A percentile compares a stretch with the other conserved stretches of the same genome.
These are phyloP conservation scores for Plasmodium chabaudi DNA, from an alignment of 169 alveolate species.

Conservation along the genomic window DNA sequence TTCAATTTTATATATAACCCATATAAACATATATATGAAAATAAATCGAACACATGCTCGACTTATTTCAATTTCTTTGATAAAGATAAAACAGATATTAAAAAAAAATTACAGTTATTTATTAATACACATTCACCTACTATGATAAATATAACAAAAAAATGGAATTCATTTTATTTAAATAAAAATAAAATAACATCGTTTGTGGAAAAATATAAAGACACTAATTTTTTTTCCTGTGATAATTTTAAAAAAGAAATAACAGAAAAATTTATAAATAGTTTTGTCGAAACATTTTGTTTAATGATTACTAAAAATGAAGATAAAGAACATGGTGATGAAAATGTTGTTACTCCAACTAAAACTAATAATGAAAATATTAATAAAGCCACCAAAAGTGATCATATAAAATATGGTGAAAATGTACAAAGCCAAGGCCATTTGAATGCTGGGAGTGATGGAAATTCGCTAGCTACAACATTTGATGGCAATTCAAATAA, in stretches of 20 bases:
- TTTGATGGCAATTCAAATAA: no score
- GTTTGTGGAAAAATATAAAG: slow-evolving; percentile 49
- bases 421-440: no score
- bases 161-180: slow-evolving; percentile 50
- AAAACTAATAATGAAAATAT: no score
- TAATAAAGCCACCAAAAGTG: no score
- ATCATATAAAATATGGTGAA: no score
- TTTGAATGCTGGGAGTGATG: no score
- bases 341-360: no score
- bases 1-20: slow-evolving; percentile 58
- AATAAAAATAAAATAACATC: slow-evolving; percentile 47
- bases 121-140: slow-evolving; percentile 72
- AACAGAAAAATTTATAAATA: slow-evolving; percentile 37
- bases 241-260: slow-evolving; percentile 48
- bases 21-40: slow-evolving; percentile 46
- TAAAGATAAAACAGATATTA: slow-evolving; percentile 33
- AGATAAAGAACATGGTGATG: background rate
- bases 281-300: slow-evolving; percentile 46
- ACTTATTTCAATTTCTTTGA: slow-evolving; percentile 61
- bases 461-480: no score
- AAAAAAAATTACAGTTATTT: slow-evolving; percentile 55
- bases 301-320: background rate
- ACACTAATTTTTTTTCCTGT: slow-evolving; percentile 5
- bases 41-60: slow-evolving; percentile 2
- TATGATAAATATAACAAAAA: slow-evolving; percentile 46